Base-by-base conservation (phyloP, 805 yeast species). In the Ogataea nonfermentans region DNA sequence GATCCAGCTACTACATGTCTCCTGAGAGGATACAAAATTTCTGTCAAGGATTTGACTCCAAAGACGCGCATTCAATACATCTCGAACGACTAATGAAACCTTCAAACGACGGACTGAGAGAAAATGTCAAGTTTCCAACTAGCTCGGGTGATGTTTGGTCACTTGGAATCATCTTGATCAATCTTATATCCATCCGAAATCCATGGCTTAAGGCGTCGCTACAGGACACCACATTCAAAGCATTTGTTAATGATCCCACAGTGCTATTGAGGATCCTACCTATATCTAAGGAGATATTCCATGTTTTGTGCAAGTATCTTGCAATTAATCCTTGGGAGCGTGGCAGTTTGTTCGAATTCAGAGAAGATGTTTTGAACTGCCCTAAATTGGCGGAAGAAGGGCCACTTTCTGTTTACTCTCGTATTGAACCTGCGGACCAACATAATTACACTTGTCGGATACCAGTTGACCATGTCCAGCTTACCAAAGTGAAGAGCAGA, bases 1-100 rank as follows among this genome's bases (percentile, higher is more conserved):
- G 96, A 1, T 82, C 91, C 6, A 75, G 85, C 16, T 90, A 86
- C 62, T 89, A 89, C 65, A 89, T 90, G 96, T 84, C 96, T 0
- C 96, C 96, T 6, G 96, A 89, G 60, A 66, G 93, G 56, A 56
- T 62, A 13, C 65, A 60, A 36, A 63, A 63, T 41, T 73, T 75
- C 48, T 71, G 66, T 32, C 59, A 59, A 32, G 64, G 60, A 32
- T 63, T 54, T 34, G 52, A 59, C 38, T 55, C 66, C 1, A 27
- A 57, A 26, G 63, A 62, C 29, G 48, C 58, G 7, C 65, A 53
- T 47, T 55, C 56, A 7, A 56, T 56, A 24, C 66, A 61, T 41
- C 24, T 53, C 14, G 57, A 56, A 37, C 43, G 62, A 43, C 41
- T 58, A 33, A 23, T 58, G 24, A 37, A 53, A 35, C 49, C 55